phyloP scores from a whole-genome alignment of 2,329 filamentous ascomycete genomes.

The Clonostachys byssicola region DNA sequence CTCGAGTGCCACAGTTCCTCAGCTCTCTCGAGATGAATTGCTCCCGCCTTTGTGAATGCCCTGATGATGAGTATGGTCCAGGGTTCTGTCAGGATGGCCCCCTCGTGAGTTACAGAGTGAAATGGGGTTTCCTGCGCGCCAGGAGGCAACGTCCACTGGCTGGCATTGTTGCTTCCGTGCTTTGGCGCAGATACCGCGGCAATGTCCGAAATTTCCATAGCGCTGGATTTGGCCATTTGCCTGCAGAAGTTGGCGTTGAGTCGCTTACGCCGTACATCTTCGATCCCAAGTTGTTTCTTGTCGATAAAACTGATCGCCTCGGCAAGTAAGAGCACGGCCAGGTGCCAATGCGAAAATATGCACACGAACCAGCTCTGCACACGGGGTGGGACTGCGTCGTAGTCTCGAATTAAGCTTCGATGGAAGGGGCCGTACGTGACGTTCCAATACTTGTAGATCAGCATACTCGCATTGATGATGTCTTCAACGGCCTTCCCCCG shows the following conservation, averaged over 20 bases:
- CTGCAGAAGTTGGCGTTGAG: slow-evolving; percentile 21
- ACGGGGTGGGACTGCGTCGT: slow-evolving; percentile 40
- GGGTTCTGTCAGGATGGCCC: slow-evolving; percentile 51
- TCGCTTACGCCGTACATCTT: slow-evolving; percentile 12
- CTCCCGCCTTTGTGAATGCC: slow-evolving; percentile 42
- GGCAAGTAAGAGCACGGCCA: slow-evolving; percentile 48
- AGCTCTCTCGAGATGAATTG: slow-evolving; percentile 25
- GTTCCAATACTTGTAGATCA: slow-evolving; percentile 51
- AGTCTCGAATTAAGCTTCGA: slow-evolving; percentile 40
- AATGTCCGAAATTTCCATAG: slow-evolving; percentile 39
- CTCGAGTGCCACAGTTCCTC: slow-evolving; percentile 12
- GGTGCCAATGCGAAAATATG: slow-evolving; percentile 52
- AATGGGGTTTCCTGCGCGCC: slow-evolving; percentile 16
- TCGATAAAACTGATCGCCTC: slow-evolving; percentile 49
- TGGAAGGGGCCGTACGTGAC: slow-evolving; percentile 45
- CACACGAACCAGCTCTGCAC: slow-evolving; percentile 57
- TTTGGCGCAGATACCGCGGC: slow-evolving; percentile 35
- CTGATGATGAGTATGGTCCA: slow-evolving; percentile 54
- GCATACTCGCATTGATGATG: slow-evolving; percentile 37
- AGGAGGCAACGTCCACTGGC: slow-evolving; percentile 12
- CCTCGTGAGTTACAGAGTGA: slow-evolving; percentile 48
- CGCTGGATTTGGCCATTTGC: slow-evolving; percentile 35
- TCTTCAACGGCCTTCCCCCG: slow-evolving; percentile 35
- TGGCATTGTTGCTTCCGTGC: slow-evolving; percentile 1
- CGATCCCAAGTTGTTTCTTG: slow-evolving; percentile 17